Evolutionary conservation across 2,329 filamentous ascomycete genomes (phyloP).

Genomic region (Cladosporium sp.): DNA sequence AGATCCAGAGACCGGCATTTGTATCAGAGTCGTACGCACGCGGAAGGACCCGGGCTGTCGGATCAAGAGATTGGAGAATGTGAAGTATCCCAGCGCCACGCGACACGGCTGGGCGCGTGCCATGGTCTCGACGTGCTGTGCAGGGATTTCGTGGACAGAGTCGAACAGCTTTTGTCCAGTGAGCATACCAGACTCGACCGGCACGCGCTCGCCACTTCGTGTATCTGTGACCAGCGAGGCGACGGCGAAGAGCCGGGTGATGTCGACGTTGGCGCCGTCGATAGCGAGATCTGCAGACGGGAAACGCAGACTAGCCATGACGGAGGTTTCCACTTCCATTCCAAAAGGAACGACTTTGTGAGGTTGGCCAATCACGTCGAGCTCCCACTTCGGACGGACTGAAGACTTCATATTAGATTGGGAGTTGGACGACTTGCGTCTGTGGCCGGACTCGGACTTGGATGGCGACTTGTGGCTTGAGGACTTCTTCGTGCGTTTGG

Average conservation of each 20-base stretch:
- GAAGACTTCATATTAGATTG: slow-evolving; percentile 14
- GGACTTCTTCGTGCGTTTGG: slow-evolving; percentile 2
- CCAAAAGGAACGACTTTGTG: slow-evolving; percentile 23
- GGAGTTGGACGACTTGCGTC: slow-evolving; percentile 21
- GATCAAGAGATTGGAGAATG: slow-evolving; percentile 29
- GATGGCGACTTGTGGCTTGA: slow-evolving; percentile 20
- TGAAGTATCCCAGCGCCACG: slow-evolving; percentile 28
- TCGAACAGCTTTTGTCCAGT: slow-evolving; percentile 31
- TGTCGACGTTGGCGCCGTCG: slow-evolving; percentile 23
- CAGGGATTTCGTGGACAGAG: slow-evolving; percentile 28
- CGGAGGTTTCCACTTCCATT: slow-evolving; percentile 26
- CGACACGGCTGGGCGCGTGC: slow-evolving; percentile 26
- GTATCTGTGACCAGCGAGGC: slow-evolving; percentile 27
- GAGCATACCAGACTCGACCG: slow-evolving; percentile 26
- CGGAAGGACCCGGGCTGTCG: slow-evolving; percentile 29
- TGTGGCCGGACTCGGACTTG: slow-evolving; percentile 25
- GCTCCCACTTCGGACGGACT: slow-evolving; percentile 24
- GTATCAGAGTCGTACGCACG: slow-evolving; percentile 27
- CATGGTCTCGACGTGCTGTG: slow-evolving; percentile 23
- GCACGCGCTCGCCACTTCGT: slow-evolving; percentile 25
- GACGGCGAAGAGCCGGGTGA: slow-evolving; percentile 26
- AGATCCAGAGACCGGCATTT: slow-evolving; percentile 22
- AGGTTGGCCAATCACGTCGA: slow-evolving; percentile 31
- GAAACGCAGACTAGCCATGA: slow-evolving; percentile 27
- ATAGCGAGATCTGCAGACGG: slow-evolving; percentile 21